A percentile compares a stretch with the other conserved stretches of the same genome.
Evolutionary conservation across 2,329 filamentous ascomycete species (phyloP).

Genomic region (Hypocrella siamensis): DNA sequence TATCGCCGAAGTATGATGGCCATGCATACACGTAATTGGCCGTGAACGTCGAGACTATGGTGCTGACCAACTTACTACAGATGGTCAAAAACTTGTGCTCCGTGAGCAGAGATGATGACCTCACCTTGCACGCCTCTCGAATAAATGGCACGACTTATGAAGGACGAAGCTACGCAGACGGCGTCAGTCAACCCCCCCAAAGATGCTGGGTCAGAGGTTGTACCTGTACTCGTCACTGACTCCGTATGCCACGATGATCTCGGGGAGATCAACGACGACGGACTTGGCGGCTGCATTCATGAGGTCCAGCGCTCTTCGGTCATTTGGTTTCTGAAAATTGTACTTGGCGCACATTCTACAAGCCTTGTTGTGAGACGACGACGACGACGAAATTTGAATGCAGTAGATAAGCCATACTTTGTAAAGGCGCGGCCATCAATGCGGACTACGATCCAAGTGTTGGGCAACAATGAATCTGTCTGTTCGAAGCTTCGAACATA

Average conservation of each 20-base stretch:
- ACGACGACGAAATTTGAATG: no score
- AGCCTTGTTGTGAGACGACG: no score
- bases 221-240: constrained; percentile 87
- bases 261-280: constrained; percentile 69
- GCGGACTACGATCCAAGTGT: constrained; percentile 90
- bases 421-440: constrained; percentile 92
- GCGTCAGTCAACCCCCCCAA: neutral
- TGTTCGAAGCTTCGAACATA: constrained; percentile 89
- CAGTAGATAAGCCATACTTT: constrained; percentile 41
- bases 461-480: constrained; percentile 62
- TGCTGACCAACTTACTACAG: constrained; percentile 72
- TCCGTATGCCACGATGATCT: constrained; percentile 79
- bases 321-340: constrained; percentile 82
- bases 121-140: constrained; percentile 70
- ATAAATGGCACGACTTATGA: constrained; percentile 65
- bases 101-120: constrained; percentile 5
- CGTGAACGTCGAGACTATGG: constrained; percentile 84
- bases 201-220: constrained; percentile 5
- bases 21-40: constrained; percentile 78
- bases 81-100: neutral
- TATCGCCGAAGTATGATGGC: constrained; percentile 59
- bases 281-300: constrained; percentile 90
- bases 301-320: constrained; percentile 68
- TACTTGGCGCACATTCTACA: constrained; percentile 67
- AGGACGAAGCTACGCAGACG: constrained; percentile 62